Evolutionary conservation across 192 early-diverging fungal species (phyloP).

Genomic region (Dispira parvispora): DNA sequence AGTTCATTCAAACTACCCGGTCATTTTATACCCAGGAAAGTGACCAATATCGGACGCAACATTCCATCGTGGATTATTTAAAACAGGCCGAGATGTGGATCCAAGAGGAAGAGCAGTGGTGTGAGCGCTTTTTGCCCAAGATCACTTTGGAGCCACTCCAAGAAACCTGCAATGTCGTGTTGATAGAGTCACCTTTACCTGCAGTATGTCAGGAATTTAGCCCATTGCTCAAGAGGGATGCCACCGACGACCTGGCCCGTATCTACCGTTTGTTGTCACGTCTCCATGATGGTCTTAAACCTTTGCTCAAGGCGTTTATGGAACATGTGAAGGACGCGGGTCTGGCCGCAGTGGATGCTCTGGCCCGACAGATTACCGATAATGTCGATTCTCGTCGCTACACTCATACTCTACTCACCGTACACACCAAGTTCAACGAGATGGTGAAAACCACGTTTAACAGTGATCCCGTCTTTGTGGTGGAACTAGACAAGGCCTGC

Average conservation of each 20-base stretch:
- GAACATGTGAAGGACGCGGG: conserved; percentile 65
- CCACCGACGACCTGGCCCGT: conserved; percentile 71
- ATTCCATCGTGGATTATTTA: conserved; percentile 2
- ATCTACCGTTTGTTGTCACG: conserved; percentile 72
- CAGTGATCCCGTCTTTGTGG: conserved; percentile 73
- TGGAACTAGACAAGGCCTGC: conserved; percentile 85
- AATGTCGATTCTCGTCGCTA: conserved; percentile 45
- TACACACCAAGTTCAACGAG: conserved; percentile 73
- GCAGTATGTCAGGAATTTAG: conserved; percentile 83
- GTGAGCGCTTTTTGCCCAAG: background rate
- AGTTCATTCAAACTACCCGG: background rate
- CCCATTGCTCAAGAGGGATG: conserved; percentile 70
- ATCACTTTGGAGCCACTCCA: background rate
- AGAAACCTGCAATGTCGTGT: conserved; percentile 52
- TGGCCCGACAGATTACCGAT: conserved; percentile 35
- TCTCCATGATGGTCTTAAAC: conserved; percentile 68
- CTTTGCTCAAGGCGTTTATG: conserved; percentile 59
- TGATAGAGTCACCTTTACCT: conserved; percentile 72
- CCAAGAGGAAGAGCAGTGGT: conserved; percentile 5
- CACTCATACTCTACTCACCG: conserved; percentile 67
- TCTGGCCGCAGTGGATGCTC: conserved; percentile 57
- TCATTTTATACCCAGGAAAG: background rate
- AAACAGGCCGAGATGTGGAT: conserved; percentile 1
- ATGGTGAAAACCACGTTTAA: conserved; percentile 64
- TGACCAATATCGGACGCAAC: background rate